A percentile compares a stretch with the other conserved stretches of the same genome.
Evolutionary conservation across 2,329 filamentous ascomycete genomes (phyloP).

Genomic region (Aspergillus pseudonomiae): DNA sequence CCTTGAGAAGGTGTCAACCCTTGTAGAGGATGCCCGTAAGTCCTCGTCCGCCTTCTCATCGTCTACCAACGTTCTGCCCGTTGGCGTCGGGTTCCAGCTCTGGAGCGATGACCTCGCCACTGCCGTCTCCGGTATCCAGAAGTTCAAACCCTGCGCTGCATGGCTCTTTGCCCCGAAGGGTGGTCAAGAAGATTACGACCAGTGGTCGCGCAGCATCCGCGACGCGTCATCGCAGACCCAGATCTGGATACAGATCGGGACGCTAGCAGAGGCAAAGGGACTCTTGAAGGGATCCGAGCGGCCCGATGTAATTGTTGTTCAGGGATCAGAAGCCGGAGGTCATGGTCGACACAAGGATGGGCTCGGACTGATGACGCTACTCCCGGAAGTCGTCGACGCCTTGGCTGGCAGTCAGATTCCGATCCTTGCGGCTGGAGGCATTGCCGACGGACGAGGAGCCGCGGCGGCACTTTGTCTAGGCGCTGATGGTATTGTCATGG

Average conservation of each 20-base stretch:
- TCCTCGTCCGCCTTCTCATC: slow-evolving; percentile 4
- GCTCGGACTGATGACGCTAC: slow-evolving; percentile 53
- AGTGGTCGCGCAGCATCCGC: slow-evolving; percentile 52
- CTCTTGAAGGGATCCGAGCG: slow-evolving; percentile 35
- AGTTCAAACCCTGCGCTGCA: slow-evolving; percentile 43
- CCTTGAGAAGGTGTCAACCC: slow-evolving; percentile 34
- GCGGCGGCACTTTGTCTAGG: slow-evolving; percentile 56
- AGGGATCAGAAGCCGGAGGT: slow-evolving; percentile 59
- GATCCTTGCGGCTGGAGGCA: slow-evolving; percentile 57
- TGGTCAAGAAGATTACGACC: slow-evolving; percentile 37
- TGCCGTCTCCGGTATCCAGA: slow-evolving; percentile 33
- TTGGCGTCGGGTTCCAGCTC: slow-evolving; percentile 48
- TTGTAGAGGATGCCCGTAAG: slow-evolving; percentile 22
- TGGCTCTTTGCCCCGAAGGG: slow-evolving; percentile 47
- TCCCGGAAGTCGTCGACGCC: slow-evolving; percentile 56
- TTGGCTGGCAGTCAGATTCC: slow-evolving; percentile 43
- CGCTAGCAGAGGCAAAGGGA: slow-evolving; percentile 52
- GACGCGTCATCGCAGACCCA: slow-evolving; percentile 46
- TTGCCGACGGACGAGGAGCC: slow-evolving; percentile 56
- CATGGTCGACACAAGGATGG: slow-evolving; percentile 54
- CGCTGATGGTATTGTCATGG: slow-evolving; percentile 61
- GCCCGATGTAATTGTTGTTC: slow-evolving; percentile 59
- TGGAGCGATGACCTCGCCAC: slow-evolving; percentile 42
- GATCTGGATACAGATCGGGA: slow-evolving; percentile 61
- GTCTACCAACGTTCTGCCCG: slow-evolving; percentile 29